phyloP scores from a whole-genome alignment of 257 asterid genomes.

The Coffea canephora region DNA sequence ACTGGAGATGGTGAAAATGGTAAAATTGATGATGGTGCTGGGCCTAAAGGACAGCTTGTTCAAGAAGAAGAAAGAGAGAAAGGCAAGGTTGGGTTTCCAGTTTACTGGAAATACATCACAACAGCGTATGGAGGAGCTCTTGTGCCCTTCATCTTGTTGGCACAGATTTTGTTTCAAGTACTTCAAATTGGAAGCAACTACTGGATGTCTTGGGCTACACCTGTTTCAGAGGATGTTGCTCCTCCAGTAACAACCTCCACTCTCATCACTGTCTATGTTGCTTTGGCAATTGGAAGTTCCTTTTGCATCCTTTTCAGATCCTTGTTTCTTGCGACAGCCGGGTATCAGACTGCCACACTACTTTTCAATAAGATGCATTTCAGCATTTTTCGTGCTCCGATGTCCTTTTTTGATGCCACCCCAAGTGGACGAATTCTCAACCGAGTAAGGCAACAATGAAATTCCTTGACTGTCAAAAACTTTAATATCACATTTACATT shows the following conservation, averaged over 20 bases:
- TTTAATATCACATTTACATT: not conserved
- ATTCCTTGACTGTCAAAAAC: not conserved
- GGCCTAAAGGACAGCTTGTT: slow-evolving; percentile 62
- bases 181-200: slow-evolving; percentile 93
- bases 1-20: slow-evolving; percentile 32
- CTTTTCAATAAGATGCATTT: slow-evolving; percentile 74
- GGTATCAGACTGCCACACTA: slow-evolving; percentile 65
- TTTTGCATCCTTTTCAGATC: slow-evolving; percentile 65
- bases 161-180: slow-evolving; percentile 58
- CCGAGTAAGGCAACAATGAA: slow-evolving; percentile 49
- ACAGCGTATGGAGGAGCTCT: slow-evolving; percentile 78
- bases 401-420: slow-evolving; percentile 97
- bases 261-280: slow-evolving; percentile 71
- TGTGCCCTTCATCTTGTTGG: slow-evolving; percentile 71
- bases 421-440: slow-evolving; percentile 91
- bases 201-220: slow-evolving; percentile 99
- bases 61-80: slow-evolving; percentile 95
- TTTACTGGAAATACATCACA: slow-evolving; percentile 84
- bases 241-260: slow-evolving; percentile 58
- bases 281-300: slow-evolving; percentile 63
- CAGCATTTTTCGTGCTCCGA: slow-evolving; percentile 82
- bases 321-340: slow-evolving; percentile 49
- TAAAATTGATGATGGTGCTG: slow-evolving; percentile 27
- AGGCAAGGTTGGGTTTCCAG: slow-evolving; percentile 68
- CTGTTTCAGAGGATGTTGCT: slow-evolving; percentile 56